Evolutionary conservation across 352 stramenopile species (phyloP), one percentile per base, ranked within the genome.

Genomic region (Globisporangium apiculatum): DNA sequence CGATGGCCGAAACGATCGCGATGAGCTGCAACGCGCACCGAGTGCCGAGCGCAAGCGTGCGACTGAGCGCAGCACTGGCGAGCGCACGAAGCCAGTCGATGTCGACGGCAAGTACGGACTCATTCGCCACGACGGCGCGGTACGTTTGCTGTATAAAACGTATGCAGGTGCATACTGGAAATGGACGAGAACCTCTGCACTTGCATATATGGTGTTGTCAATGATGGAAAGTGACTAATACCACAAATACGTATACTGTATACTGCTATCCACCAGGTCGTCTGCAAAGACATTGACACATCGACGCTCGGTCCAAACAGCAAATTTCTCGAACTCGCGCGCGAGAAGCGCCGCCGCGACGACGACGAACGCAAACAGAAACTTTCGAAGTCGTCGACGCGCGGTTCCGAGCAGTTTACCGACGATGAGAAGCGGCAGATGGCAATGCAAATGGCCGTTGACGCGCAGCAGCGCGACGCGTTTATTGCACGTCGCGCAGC

Each of bases 261-360:
- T 64, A 41, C 38, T 42, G 9, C 18, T 1, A 24, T 51, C n/a
- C 38, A n/a, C 4, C 48, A 85, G 75, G 53, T 79, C 15, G 69
- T 87, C 62, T 86, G 70, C 42, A 86, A 83, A 42, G 69, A 95
- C 48, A 65, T 95, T 10, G 83, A 95, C 66, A 85, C 68, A 56
- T 68, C 78, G 10, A 89, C 81, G 7, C 67, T 95, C 4, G 83
- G 85, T n/a, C 86, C 86, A 0, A 93, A 86, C 51, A 71, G 67
- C 1, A 92, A 91, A 60, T 84, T 87, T 18, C 49, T 95, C 7
- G 80, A 73, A 36, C 82, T 87, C 49, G 83, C 83, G 24, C 76
- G 79, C 43, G 80, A 92, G 47, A 77, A 75, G 8, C 83, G 83
- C 48, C 74, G 75, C 1, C 68, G 77, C 14, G 81, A 91, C 17